phyloP scores from a whole-genome alignment of 1,139 yeast species.

The Scheffersomyces illinoinensis region DNA sequence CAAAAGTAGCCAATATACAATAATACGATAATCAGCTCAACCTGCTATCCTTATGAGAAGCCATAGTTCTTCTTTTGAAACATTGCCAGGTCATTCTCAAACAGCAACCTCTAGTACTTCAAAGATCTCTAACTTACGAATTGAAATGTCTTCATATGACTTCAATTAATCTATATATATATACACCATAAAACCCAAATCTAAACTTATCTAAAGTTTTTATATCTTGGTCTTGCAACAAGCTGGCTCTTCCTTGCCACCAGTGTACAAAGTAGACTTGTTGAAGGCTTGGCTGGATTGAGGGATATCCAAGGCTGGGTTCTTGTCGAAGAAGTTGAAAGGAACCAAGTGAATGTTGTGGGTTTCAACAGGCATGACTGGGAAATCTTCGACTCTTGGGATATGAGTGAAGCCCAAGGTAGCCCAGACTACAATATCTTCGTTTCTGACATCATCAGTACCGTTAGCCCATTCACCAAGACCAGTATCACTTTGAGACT shows the following conservation, averaged over 20 bases:
- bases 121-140: too few species aligned
- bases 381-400: conserved; percentile 90
- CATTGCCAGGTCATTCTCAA: not conserved
- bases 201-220: not conserved
- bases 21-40: too few species aligned
- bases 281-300: conserved; percentile 71
- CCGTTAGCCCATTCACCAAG: conserved; percentile 68
- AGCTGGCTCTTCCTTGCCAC: conserved; percentile 25
- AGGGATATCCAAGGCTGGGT: conserved; percentile 85
- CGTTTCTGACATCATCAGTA: conserved; percentile 71
- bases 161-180: not conserved
- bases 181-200: not conserved
- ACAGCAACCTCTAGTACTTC: too few species aligned
- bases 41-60: not conserved
- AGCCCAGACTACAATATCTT: conserved; percentile 84
- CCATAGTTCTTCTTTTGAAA: not conserved
- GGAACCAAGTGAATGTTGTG: conserved; percentile 70
- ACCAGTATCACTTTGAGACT: conserved; percentile 65
- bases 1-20: not conserved
- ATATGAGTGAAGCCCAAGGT: conserved; percentile 85
- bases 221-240: conserved; percentile 48
- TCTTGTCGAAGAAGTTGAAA: conserved; percentile 73
- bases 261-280: conserved; percentile 53
- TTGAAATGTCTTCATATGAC: not conserved
- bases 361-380: conserved; percentile 88